A percentile compares a stretch with the other conserved stretches of the same genome.
These are phyloP conservation scores for Tolypocladium ovalisporum DNA, from an alignment of 2,329 filamentous ascomycete species.

Conservation along the genomic window DNA sequence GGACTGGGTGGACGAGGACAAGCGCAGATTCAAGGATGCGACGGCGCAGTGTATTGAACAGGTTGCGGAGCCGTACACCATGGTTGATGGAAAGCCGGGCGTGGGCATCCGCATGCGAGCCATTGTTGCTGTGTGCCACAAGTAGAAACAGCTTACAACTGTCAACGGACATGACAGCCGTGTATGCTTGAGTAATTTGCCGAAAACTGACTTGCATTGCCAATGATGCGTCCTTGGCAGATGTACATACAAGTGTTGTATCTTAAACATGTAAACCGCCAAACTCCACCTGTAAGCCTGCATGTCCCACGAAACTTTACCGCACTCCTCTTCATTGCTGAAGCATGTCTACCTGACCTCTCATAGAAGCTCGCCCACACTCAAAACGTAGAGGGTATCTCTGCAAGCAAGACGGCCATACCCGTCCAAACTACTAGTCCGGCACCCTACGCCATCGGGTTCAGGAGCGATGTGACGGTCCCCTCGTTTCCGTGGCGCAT, in stretches of 20 bases:
- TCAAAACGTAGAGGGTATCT: background rate
- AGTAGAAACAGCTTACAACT: background rate
- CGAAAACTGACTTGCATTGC: background rate
- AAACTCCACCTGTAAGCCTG: background rate
- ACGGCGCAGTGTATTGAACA: background rate
- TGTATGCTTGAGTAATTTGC: no score
- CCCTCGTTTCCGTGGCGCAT: conserved; percentile 19
- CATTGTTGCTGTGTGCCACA: background rate
- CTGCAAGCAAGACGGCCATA: background rate
- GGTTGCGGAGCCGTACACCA: background rate
- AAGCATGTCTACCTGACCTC: background rate
- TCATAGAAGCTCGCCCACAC: background rate
- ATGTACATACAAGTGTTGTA: background rate
- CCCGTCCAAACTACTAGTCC: conserved; percentile 12
- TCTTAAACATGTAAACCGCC: background rate
- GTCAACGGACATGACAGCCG: no score
- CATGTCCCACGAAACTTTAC: background rate
- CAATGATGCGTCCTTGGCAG: background rate
- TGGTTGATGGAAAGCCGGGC: background rate
- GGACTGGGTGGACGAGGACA: background rate
- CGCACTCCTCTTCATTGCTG: background rate
- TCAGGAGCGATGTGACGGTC: conserved; percentile 40
- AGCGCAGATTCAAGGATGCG: background rate
- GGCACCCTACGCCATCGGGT: conserved; percentile 25
- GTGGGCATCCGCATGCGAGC: background rate